These are phyloP conservation scores for Ascochyta pisi DNA, from an alignment of 2,329 filamentous ascomycete species.

Conservation along the genomic window DNA sequence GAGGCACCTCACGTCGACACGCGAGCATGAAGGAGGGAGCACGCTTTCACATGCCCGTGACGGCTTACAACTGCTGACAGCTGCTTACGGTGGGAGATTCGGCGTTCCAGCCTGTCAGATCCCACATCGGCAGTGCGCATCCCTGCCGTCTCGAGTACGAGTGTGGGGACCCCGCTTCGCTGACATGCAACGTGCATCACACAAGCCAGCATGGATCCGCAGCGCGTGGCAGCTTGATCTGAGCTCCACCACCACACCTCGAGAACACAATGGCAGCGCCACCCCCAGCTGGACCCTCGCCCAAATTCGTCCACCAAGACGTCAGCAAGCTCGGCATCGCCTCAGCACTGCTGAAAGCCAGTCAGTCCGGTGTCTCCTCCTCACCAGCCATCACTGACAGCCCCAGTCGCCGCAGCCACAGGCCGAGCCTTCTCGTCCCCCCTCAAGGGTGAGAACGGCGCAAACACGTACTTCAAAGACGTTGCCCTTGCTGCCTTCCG, in stretches of 20 bases:
- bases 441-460: constrained; percentile 46
- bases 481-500: constrained; percentile 41
- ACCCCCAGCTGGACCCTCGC: neutral
- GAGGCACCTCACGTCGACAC: no score
- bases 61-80: no score
- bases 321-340: constrained; percentile 45
- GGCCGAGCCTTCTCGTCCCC: constrained; percentile 43
- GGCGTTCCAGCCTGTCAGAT: no score
- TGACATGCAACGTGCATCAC: constrained; percentile 10
- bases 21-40: no score
- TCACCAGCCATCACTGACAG: neutral
- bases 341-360: constrained; percentile 38
- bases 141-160: no score
- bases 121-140: no score
- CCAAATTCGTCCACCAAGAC: constrained; percentile 24
- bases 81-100: no score
- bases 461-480: constrained; percentile 48
- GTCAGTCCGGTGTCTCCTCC: constrained; percentile 21
- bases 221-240: neutral
- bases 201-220: constrained; percentile 3
- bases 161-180: constrained; percentile 14
- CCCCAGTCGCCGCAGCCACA: constrained; percentile 42
- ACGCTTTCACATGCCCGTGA: no score
- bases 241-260: neutral
- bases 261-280: no score